Conservation (phyloP, 148 eudicot genomes). For the Amaranthus hypochondriacus region DNA sequence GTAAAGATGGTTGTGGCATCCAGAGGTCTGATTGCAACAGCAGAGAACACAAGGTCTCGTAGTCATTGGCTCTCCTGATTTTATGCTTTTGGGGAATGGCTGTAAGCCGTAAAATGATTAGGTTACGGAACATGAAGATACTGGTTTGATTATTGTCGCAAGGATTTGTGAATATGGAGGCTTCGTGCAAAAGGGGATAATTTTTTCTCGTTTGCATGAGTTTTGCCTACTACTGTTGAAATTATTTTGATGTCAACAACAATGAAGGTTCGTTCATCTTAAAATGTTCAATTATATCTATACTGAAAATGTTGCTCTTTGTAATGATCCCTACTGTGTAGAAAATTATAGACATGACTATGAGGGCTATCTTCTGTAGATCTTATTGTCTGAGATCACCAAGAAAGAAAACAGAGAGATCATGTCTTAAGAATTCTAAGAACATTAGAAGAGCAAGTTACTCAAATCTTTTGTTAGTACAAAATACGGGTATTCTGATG, state of each 20-base stretch:
- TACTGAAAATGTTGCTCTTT: constrained; percentile 8
- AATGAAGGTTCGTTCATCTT: constrained; percentile 11
- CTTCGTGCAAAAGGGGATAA: constrained; percentile 24
- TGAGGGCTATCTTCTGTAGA: constrained; percentile 17
- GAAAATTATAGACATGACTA: constrained; percentile 7
- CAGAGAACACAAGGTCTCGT: neutral
- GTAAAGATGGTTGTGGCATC: constrained; percentile 26
- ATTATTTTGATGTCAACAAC: constrained; percentile 14
- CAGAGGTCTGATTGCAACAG: constrained; percentile 3
- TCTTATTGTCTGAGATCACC: neutral
- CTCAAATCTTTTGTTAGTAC: neutral
- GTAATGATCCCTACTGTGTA: neutral
- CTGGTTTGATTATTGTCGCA: constrained; percentile 19
- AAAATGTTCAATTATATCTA: neutral
- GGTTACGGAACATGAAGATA: constrained; percentile 1
- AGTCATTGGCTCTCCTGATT: constrained; percentile 1
- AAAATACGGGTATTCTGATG: neutral
- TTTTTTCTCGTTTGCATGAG: constrained; percentile 10
- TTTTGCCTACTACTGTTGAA: constrained; percentile 21
- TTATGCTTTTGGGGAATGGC: neutral
- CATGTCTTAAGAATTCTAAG: neutral
- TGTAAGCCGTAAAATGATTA: constrained; percentile 4
- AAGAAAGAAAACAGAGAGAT: constrained; percentile 6
- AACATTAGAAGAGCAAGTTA: neutral
- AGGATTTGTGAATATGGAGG: constrained; percentile 42